Conservation (phyloP, 768 basidiomycete genomes). For the Mycena sanguinolenta region DNA sequence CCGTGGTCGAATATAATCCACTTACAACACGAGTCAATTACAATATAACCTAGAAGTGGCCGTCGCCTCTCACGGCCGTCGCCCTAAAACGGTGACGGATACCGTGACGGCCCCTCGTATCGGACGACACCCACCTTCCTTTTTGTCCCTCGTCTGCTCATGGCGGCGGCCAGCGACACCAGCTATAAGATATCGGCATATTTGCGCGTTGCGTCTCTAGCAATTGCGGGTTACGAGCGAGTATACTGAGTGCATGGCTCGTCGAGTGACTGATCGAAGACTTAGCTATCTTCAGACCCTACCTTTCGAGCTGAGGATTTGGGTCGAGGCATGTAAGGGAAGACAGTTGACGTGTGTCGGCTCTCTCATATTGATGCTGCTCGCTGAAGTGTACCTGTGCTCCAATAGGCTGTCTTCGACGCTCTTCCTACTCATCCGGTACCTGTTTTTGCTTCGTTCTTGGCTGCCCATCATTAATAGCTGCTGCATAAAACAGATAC, state of each 20-base stretch:
- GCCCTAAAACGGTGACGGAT: not conserved
- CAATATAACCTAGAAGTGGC: not conserved
- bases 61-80: slow-evolving; percentile 15
- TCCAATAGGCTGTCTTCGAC: slow-evolving; percentile 3
- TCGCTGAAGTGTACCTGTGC: no score
- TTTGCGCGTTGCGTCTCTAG: slow-evolving; percentile 58
- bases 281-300: slow-evolving; percentile 61
- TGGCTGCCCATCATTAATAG: not conserved
- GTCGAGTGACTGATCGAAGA: slow-evolving; percentile 11
- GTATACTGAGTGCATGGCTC: slow-evolving; percentile 34
- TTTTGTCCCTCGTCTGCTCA: slow-evolving; percentile 8
- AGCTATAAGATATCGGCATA: slow-evolving; percentile 51
- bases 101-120: slow-evolving; percentile 9
- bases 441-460: slow-evolving; percentile 24
- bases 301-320: slow-evolving; percentile 59
- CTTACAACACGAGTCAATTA: no score
- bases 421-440: slow-evolving; percentile 57
- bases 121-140: slow-evolving; percentile 12
- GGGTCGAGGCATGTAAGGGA: slow-evolving; percentile 55
- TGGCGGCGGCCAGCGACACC: slow-evolving; percentile 6
- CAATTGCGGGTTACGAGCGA: slow-evolving; percentile 61
- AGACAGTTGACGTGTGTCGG: no score
- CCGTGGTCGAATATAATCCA: no score
- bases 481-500: slow-evolving; percentile 45
- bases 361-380: no score